Percentiles rank a stretch among this genome's conserved stretches.
phyloP scores from a whole-genome alignment of 495 filamentous ascomycete species.

The Podospora fimiseda region DNA sequence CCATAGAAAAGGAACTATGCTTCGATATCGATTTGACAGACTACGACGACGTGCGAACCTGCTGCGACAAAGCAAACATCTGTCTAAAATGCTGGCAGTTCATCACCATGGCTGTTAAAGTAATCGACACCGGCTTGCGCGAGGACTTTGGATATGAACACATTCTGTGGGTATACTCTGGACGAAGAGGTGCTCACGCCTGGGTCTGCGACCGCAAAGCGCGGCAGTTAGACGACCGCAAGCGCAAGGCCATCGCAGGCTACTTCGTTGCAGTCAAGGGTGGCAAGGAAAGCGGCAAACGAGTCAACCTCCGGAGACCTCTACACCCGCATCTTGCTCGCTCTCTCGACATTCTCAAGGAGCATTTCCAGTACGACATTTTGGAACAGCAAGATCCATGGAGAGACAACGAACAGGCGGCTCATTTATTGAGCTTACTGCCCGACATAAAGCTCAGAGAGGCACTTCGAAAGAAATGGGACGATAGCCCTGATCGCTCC shows the following conservation, averaged over 20 bases:
- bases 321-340: slow-evolving; percentile 87
- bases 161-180: slow-evolving; percentile 97
- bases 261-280: slow-evolving; percentile 86
- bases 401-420: slow-evolving; percentile 55
- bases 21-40: slow-evolving; percentile 99
- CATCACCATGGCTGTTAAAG: slow-evolving; percentile 94
- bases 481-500: slow-evolving; percentile 65
- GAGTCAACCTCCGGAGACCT: slow-evolving; percentile 76
- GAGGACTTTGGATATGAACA: slow-evolving; percentile 96
- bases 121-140: slow-evolving; percentile 74
- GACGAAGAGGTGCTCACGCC: slow-evolving; percentile 90
- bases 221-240: slow-evolving; percentile 72
- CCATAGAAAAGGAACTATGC: slow-evolving; percentile 83
- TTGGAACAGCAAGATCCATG: slow-evolving; percentile 85
- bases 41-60: slow-evolving; percentile 94
- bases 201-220: slow-evolving; percentile 96
- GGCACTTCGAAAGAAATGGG: slow-evolving; percentile 83
- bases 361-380: slow-evolving; percentile 72
- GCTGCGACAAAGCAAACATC: slow-evolving; percentile 88
- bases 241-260: slow-evolving; percentile 71
- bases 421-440: slow-evolving; percentile 69
- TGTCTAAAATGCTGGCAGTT: slow-evolving; percentile 94
- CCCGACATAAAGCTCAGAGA: slow-evolving; percentile 70
- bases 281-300: slow-evolving; percentile 77
- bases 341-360: slow-evolving; percentile 72